These are phyloP conservation scores for Aureobasidium sp. DNA, from an alignment of 2,329 filamentous ascomycete species.

Conservation along the genomic window DNA sequence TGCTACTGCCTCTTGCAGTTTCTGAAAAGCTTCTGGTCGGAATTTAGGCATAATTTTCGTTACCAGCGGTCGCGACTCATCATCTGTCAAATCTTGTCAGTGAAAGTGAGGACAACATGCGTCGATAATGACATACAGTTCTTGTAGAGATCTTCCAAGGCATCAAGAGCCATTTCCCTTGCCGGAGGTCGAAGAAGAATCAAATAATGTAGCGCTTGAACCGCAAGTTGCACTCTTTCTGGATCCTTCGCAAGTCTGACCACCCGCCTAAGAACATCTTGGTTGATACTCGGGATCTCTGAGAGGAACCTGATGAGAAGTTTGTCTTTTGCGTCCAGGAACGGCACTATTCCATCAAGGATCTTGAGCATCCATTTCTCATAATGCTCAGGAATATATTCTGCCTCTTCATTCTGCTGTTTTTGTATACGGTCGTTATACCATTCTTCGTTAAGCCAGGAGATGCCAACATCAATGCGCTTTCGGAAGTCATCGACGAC, in stretches of 20 bases:
- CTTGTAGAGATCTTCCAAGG: slow-evolving; percentile 52
- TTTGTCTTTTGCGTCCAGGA: slow-evolving; percentile 76
- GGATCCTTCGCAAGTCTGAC: slow-evolving; percentile 57
- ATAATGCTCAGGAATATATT: slow-evolving; percentile 53
- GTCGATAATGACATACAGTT: slow-evolving; percentile 36
- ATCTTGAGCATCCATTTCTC: slow-evolving; percentile 71
- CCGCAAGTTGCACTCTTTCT: slow-evolving; percentile 53
- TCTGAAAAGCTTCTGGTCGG: slow-evolving; percentile 43
- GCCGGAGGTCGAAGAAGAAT: slow-evolving; percentile 55
- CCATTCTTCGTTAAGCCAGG: slow-evolving; percentile 97
- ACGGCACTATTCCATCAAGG: slow-evolving; percentile 83
- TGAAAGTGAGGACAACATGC: not conserved
- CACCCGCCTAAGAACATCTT: slow-evolving; percentile 65
- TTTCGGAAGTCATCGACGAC: slow-evolving; percentile 86
- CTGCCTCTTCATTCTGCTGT: slow-evolving; percentile 39
- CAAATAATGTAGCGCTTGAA: slow-evolving; percentile 53
- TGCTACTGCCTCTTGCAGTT: slow-evolving; percentile 9
- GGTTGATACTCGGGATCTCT: slow-evolving; percentile 76
- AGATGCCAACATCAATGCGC: slow-evolving; percentile 82
- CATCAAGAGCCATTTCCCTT: slow-evolving; percentile 50
- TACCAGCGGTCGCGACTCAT: slow-evolving; percentile 41
- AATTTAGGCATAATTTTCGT: slow-evolving; percentile 50
- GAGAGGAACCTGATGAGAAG: slow-evolving; percentile 84
- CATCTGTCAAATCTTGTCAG: slow-evolving; percentile 26
- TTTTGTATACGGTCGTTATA: slow-evolving; percentile 71